Evolutionary conservation across 2,329 filamentous ascomycete genomes (phyloP).

Genomic region (Alternaria angustiovoidea): DNA sequence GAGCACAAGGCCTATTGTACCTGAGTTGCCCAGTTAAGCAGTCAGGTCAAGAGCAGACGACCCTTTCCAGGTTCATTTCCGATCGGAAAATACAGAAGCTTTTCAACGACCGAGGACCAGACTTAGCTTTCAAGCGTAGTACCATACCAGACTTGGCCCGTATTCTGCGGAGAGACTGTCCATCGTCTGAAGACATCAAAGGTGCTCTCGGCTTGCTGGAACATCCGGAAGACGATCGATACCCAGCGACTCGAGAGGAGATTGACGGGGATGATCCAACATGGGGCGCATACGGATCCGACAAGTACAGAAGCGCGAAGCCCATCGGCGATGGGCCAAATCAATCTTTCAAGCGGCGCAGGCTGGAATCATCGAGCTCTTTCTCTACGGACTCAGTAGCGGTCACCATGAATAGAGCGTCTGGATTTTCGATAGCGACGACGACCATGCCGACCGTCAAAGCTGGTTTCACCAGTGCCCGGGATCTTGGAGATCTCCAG

Average conservation of each 20-base stretch:
- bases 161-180: conserved; percentile 72
- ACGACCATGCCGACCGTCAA: conserved; percentile 32
- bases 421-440: conserved; percentile 38
- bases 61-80: conserved; percentile 76
- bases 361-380: conserved; percentile 28
- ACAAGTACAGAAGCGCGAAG: conserved; percentile 13
- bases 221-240: conserved; percentile 46
- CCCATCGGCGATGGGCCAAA: conserved; percentile 10
- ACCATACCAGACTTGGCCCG: conserved; percentile 72
- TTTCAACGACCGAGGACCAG: conserved; percentile 71
- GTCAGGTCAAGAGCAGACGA: conserved; percentile 68
- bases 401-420: conserved; percentile 43
- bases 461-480: conserved; percentile 52
- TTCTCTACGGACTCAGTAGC: conserved; percentile 19
- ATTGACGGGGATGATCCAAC: conserved; percentile 40
- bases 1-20: conserved; percentile 86
- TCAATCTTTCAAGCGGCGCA: conserved; percentile 37
- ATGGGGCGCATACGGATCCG: conserved; percentile 25
- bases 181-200: conserved; percentile 55
- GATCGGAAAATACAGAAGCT: conserved; percentile 60
- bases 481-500: conserved; percentile 40
- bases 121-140: conserved; percentile 65
- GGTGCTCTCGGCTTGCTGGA: conserved; percentile 35
- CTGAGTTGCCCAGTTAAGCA: conserved; percentile 79
- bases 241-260: conserved; percentile 47